These are phyloP conservation scores for Vaccinium corymbosum DNA, from an alignment of 148 eudicot species.

Conservation along the genomic window DNA sequence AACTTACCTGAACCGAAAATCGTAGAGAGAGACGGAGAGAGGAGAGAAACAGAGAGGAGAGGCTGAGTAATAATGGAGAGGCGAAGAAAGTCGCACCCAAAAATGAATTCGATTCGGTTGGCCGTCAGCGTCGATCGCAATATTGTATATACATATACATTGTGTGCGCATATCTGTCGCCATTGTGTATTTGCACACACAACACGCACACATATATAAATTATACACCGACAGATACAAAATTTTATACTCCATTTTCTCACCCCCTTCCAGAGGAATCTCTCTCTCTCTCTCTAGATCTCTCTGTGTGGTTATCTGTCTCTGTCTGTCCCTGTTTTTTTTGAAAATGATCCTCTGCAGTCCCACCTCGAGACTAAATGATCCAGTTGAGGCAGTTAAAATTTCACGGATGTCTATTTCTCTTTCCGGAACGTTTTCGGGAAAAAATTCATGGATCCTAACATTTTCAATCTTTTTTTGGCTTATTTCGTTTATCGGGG, in stretches of 20 bases:
- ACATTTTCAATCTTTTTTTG: too few relatives aligned
- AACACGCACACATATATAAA: background rate
- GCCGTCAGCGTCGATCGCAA: conserved; percentile 41
- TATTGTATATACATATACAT: background rate
- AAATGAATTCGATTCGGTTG: conserved; percentile 38
- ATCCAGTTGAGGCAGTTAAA: background rate
- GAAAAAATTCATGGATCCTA: too few relatives aligned
- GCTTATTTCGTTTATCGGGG: too few relatives aligned
- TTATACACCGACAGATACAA: background rate
- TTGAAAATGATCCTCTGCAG: too few relatives aligned
- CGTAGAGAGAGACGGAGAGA: conserved; percentile 7
- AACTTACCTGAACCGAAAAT: conserved; percentile 3
- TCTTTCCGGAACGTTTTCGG: too few relatives aligned
- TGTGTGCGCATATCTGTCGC: background rate
- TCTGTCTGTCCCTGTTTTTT: background rate
- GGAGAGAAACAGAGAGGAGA: conserved; percentile 5
- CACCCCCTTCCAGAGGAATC: background rate
- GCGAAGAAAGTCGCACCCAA: conserved; percentile 34
- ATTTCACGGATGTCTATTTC: too few relatives aligned
- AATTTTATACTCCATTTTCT: background rate
- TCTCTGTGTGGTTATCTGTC: background rate
- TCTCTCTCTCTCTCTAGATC: background rate
- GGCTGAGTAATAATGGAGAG: conserved; percentile 13
- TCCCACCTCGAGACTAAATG: too few relatives aligned
- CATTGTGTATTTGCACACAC: background rate